Percentiles rank a stretch among this genome's conserved stretches.
These are phyloP conservation scores for Lachancea sp. DNA, from an alignment of 805 yeast species.

Conservation along the genomic window DNA sequence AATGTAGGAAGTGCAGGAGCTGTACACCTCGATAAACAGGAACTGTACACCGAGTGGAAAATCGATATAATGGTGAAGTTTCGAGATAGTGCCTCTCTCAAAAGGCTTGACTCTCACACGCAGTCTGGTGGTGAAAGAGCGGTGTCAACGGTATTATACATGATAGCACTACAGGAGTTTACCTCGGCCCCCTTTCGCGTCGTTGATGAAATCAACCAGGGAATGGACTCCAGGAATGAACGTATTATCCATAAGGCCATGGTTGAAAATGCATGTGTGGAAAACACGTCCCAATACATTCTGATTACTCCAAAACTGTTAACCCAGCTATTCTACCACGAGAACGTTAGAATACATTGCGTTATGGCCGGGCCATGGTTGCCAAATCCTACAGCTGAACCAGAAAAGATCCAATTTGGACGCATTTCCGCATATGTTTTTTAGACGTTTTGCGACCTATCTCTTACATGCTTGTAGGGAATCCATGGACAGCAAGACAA, in stretches of 20 bases:
- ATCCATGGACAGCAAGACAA: no score
- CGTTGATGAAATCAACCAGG: conserved; percentile 97
- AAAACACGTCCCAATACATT: conserved; percentile 71
- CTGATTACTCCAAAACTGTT: conserved; percentile 88
- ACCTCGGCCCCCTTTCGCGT: conserved; percentile 88
- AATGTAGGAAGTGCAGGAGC: conserved; percentile 85
- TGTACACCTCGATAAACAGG: conserved; percentile 49
- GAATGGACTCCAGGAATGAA: conserved; percentile 95
- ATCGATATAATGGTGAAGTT: conserved; percentile 80
- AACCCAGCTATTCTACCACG: conserved; percentile 69
- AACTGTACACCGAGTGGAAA: conserved; percentile 65
- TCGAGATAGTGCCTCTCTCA: conserved; percentile 66
- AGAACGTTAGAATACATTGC: conserved; percentile 78
- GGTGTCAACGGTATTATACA: conserved; percentile 83
- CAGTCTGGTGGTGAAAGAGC: conserved; percentile 99
- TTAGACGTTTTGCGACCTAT: conserved; percentile 5
- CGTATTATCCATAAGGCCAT: conserved; percentile 76
- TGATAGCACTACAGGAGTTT: conserved; percentile 84
- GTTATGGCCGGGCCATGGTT: conserved; percentile 57
- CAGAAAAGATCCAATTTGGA: conserved; percentile 34
- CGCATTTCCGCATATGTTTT: conserved; percentile 28
- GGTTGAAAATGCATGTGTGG: conserved; percentile 73
- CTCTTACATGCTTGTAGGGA: no score
- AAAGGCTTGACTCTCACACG: conserved; percentile 71
- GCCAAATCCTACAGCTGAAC: conserved; percentile 34